Evolutionary conservation across 1,284 basidiomycete genomes (phyloP), one percentile per base, ranked within the genome.

Genomic region (Hymenochaete sp.): DNA sequence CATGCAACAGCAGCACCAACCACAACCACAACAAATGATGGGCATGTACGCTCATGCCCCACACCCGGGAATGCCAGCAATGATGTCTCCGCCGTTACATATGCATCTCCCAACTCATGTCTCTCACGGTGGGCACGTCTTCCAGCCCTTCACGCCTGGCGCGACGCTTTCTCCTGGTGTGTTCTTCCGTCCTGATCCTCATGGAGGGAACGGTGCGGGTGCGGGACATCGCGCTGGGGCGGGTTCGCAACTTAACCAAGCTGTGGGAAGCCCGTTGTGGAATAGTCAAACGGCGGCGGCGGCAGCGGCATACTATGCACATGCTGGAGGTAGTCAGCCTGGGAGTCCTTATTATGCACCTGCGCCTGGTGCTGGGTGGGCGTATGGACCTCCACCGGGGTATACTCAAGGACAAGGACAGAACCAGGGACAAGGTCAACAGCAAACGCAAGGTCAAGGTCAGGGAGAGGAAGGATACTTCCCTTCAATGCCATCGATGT

Each of bases 91-190:
- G 33, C 48, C 32, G 48, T 49, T 28, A 47, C 54, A 27, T 50
- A 48, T 27, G 29, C 53, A 31, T 39, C 48, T 43, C 28, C n/a
- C n/a, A n/a, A n/a, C n/a, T n/a, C n/a, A n/a, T n/a, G n/a, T n/a
- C n/a, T n/a, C n/a, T n/a, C n/a, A n/a, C n/a, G n/a, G n/a, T n/a
- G n/a, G 21, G 32, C 53, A 41, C 50, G 53, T 47, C 43, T 56
- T 45, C 48, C 53, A 36, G 43, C 52, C 43, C 10, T 78, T 83
- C 65, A 79, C 79, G 0, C 79, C 82, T 2, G 79, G 77, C 16
- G 65, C 75, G n/a, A 68, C 75, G 16, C 79, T 86, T 73, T 79
- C 76, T 14, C 81, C 83, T 14, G 82, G 82, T 1, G 61, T 77
- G 22, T 79, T 82, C 56, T 85, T 77, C 71, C 75, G 75, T 6